Evolutionary conservation across 768 basidiomycete genomes (phyloP).

Genomic region (Tylopilus felleus): DNA sequence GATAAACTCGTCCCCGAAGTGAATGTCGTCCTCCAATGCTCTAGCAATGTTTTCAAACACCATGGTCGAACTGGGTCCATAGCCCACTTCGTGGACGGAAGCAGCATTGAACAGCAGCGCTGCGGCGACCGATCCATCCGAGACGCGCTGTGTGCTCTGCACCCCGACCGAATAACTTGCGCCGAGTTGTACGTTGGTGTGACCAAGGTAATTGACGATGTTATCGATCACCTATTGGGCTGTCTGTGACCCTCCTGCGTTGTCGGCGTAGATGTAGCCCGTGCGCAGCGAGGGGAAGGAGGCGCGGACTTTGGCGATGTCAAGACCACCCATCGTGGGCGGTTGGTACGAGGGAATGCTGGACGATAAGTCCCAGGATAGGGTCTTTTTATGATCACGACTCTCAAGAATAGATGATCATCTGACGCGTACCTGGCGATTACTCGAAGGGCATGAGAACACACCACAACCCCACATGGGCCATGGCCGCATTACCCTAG

Average conservation of each 20-base stretch:
- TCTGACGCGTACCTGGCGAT: neutral
- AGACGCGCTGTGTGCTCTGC: constrained; percentile 48
- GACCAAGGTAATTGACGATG: constrained; percentile 63
- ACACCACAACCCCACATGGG: neutral
- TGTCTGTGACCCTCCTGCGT: constrained; percentile 73
- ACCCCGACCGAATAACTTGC: constrained; percentile 64
- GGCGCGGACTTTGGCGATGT: constrained; percentile 50
- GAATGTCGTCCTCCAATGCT: constrained; percentile 52
- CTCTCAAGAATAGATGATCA: neutral
- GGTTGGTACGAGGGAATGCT: neutral
- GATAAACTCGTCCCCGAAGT: constrained; percentile 68
- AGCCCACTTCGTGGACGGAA: constrained; percentile 61
- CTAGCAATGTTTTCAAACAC: constrained; percentile 68
- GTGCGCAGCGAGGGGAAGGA: constrained; percentile 60
- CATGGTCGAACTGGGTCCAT: constrained; percentile 64
- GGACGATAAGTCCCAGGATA: neutral
- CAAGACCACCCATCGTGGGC: constrained; percentile 31
- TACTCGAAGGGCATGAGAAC: neutral
- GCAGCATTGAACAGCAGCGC: constrained; percentile 61
- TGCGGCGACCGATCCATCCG: constrained; percentile 48
- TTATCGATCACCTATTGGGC: constrained; percentile 52
- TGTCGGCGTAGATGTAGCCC: constrained; percentile 70
- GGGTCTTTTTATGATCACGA: neutral
- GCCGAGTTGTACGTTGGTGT: constrained; percentile 73
- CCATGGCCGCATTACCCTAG: too few species aligned